Percentiles rank a stretch among this genome's conserved stretches.
Conservation (phyloP, 805 yeast species). For the Pichia exigua region DNA sequence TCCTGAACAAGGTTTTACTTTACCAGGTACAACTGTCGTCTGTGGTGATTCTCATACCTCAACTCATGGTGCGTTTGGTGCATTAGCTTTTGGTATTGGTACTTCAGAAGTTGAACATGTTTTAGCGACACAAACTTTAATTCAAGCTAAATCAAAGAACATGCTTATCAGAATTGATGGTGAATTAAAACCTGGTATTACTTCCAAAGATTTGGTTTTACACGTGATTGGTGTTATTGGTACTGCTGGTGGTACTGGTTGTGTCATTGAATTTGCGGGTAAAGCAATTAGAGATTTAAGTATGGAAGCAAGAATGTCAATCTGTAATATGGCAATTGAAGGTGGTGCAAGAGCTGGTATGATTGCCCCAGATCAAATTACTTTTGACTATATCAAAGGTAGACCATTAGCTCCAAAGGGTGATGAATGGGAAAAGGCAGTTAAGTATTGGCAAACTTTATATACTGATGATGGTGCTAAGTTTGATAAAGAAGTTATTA, state of each 20-base stretch:
- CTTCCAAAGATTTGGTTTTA: slow-evolving; percentile 90
- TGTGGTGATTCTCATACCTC: slow-evolving; percentile 99
- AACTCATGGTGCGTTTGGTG: slow-evolving; percentile 97
- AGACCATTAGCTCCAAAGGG: slow-evolving; percentile 94
- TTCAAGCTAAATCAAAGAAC: slow-evolving; percentile 92
- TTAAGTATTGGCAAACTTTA: slow-evolving; percentile 82
- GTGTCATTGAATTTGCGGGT: slow-evolving; percentile 95
- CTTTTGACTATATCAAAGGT: slow-evolving; percentile 84
- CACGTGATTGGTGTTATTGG: slow-evolving; percentile 96
- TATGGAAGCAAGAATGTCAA: slow-evolving; percentile 98
- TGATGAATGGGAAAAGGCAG: slow-evolving; percentile 91
- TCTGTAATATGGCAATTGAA: slow-evolving; percentile 98
- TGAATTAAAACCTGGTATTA: slow-evolving; percentile 76
- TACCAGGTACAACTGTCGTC: slow-evolving; percentile 97
- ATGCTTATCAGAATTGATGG: slow-evolving; percentile 88
- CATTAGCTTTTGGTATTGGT: slow-evolving; percentile 97
- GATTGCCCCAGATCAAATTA: slow-evolving; percentile 91
- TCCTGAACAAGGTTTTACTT: slow-evolving; percentile 97
- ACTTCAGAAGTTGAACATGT: slow-evolving; percentile 99
- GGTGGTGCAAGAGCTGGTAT: slow-evolving; percentile 99
- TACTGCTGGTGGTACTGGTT: slow-evolving; percentile 99
- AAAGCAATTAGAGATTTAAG: slow-evolving; percentile 82
- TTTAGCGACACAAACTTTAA: slow-evolving; percentile 91
- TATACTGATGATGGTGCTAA: slow-evolving; percentile 84
- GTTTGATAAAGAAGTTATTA: slow-evolving; percentile 76